Percentiles rank a stretch among this genome's conserved stretches.
Conservation (phyloP, 2,329 filamentous ascomycete species). For the Aspergillus eucalypticola region DNA sequence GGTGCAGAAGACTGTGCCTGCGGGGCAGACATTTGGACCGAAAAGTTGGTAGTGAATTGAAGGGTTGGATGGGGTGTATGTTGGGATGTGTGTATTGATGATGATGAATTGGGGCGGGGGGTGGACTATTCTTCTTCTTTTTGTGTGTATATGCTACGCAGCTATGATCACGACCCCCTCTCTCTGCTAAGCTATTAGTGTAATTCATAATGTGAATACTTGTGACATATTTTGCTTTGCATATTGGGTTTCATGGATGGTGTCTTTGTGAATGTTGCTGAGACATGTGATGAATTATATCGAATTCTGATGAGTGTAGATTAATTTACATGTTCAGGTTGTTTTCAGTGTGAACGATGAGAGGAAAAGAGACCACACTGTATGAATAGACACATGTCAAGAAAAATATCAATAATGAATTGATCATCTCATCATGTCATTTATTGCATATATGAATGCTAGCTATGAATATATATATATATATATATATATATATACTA, state of each 20-base stretch:
- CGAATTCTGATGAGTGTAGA: too few relatives aligned
- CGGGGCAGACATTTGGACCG: constrained; percentile 65
- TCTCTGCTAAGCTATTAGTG: neutral
- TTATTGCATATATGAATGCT: neutral
- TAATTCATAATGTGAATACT: neutral
- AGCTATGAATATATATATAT: neutral
- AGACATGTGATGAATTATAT: too few relatives aligned
- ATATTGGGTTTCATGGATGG: too few relatives aligned
- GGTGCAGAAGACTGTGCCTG: constrained; percentile 54
- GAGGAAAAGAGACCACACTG: too few relatives aligned
- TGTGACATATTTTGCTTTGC: neutral
- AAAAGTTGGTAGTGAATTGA: constrained; percentile 21
- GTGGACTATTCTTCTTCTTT: too few relatives aligned
- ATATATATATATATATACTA: too few relatives aligned
- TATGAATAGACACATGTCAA: too few relatives aligned
- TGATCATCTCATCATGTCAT: neutral
- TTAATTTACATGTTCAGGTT: too few relatives aligned
- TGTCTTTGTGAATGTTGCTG: too few relatives aligned
- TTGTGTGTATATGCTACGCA: neutral
- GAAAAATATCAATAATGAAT: too few relatives aligned
- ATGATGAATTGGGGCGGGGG: neutral
- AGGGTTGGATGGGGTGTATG: neutral
- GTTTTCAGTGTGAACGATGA: too few relatives aligned
- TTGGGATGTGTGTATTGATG: neutral
- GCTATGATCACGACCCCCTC: neutral